Percentiles rank a stretch among this genome's conserved stretches.
Conservation (phyloP, 2,329 filamentous ascomycete genomes). For the Exophiala mesophila region DNA sequence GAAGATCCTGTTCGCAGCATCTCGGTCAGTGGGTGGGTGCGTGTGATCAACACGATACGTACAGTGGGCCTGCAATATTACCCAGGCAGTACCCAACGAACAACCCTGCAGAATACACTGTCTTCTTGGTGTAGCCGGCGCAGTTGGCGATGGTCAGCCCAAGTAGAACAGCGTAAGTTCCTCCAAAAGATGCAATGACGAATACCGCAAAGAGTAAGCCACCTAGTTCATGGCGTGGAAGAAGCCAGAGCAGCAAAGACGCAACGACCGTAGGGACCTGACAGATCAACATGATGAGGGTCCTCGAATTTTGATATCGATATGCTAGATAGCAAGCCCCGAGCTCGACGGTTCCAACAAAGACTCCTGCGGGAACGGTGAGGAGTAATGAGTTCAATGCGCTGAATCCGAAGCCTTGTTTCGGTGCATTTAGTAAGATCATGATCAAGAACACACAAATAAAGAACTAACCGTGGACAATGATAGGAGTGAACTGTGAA, state of each 20-base stretch:
- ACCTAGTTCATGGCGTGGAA: slow-evolving; percentile 40
- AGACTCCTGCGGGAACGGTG: slow-evolving; percentile 39
- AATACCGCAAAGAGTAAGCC: slow-evolving; percentile 47
- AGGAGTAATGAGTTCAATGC: slow-evolving; percentile 62
- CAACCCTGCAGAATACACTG: slow-evolving; percentile 18
- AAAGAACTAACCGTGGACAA: slow-evolving; percentile 68
- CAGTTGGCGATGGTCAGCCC: slow-evolving; percentile 40
- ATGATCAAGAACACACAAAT: too few species aligned
- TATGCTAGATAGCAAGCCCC: slow-evolving; percentile 40
- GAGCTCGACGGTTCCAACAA: slow-evolving; percentile 37
- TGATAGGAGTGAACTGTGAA: slow-evolving; percentile 65
- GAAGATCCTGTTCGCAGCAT: too few species aligned
- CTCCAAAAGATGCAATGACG: slow-evolving; percentile 44
- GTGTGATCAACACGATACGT: too few species aligned
- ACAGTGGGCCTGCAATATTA: slow-evolving; percentile 29
- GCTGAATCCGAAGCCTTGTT: slow-evolving; percentile 59
- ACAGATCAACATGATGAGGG: slow-evolving; percentile 39
- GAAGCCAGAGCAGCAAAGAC: slow-evolving; percentile 40
- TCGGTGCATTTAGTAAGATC: too few species aligned
- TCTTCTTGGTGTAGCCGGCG: slow-evolving; percentile 27
- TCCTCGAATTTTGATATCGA: slow-evolving; percentile 32
- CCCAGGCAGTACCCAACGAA: slow-evolving; percentile 24
- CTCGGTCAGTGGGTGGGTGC: too few species aligned
- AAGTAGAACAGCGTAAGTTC: slow-evolving; percentile 49
- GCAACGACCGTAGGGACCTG: slow-evolving; percentile 41